Base-by-base conservation (phyloP, 805 yeast genomes). In the Candida endomychidarum region DNA sequence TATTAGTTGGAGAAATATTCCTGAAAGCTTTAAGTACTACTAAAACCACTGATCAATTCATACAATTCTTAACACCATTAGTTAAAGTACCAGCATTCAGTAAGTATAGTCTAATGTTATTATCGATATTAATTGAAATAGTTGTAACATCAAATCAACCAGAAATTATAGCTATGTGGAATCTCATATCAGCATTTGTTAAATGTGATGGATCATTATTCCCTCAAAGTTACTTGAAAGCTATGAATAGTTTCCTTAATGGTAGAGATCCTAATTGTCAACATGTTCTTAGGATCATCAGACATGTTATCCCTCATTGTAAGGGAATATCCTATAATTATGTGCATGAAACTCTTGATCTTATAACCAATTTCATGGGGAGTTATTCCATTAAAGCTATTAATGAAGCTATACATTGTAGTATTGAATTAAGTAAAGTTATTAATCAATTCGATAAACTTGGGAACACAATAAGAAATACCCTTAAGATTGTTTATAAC, bases 331-430 rank as follows among this genome's bases (percentile, higher is more conserved):
- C 81, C 34, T 71, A 75, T 0, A 70, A 65, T 2, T 83, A 80
- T 50, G 50, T 79, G 19, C 46, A 57, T 16, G 72, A 69, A 8
- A 68, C 81, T 11, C 82, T 78, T 53, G 51, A 67, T 0, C 67
- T 76, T 2, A 50, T 86, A n/a, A 54, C 85, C 45, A 65, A 65
- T 23, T 63, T 76, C 22, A 57, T 86, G 22, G 81, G 90, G 2
- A 81, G 76, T 45, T 75, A 82, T 60, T 75, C 71, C 37, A 69
- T 72, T 0, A 67, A 57, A 42, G 93, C 86, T 48, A 58, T 86
- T 7, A 77, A 77, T n/a, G 81, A 81, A 52, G 95, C 91, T 0
- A 74, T 86, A 57, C 88, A 89, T 1, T 71, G 86, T 41, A 60
- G 78, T 3, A 80, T 88, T 83, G 58, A 58, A 7, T 61, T 86